Conservation (phyloP, 1,139 yeast species). For the Candida sojae region DNA sequence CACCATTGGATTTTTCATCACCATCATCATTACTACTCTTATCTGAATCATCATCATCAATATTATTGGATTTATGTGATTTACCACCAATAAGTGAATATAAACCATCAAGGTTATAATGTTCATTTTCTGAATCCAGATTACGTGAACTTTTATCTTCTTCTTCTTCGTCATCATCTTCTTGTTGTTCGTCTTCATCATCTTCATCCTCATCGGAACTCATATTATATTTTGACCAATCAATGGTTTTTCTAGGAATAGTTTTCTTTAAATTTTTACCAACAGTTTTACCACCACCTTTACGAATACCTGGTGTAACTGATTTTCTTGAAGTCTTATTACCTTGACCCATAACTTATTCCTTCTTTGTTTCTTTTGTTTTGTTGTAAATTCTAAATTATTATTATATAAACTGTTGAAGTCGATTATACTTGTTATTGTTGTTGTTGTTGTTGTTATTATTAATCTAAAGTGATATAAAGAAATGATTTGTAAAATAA, state of each 20-base stretch:
- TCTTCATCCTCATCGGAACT: constrained; percentile 20
- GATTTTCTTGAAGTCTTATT: constrained; percentile 18
- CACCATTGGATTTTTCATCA: constrained; percentile 15
- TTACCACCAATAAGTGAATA: constrained; percentile 21
- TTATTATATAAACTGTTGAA: neutral
- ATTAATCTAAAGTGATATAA: constrained; percentile 7
- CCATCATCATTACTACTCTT: constrained; percentile 14
- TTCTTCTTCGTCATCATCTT: constrained; percentile 14
- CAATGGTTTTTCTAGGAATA: constrained; percentile 29
- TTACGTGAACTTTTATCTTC: constrained; percentile 25
- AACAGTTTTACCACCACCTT: constrained; percentile 13
- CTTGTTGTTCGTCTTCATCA: constrained; percentile 13
- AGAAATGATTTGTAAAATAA: constrained; percentile 11
- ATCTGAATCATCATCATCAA: neutral
- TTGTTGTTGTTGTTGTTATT: neutral
- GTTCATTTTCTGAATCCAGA: constrained; percentile 15
- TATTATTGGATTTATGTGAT: constrained; percentile 4
- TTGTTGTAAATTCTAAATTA: neutral
- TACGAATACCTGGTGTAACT: constrained; percentile 4
- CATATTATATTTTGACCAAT: constrained; percentile 19
- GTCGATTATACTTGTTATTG: neutral
- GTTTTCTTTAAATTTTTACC: constrained; percentile 38
- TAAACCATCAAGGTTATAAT: constrained; percentile 20
- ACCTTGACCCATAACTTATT: constrained; percentile 1
- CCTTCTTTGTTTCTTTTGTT: neutral